Evolutionary conservation across 495 filamentous ascomycete species (phyloP).

Genomic region (Gamarada debralockiae): DNA sequence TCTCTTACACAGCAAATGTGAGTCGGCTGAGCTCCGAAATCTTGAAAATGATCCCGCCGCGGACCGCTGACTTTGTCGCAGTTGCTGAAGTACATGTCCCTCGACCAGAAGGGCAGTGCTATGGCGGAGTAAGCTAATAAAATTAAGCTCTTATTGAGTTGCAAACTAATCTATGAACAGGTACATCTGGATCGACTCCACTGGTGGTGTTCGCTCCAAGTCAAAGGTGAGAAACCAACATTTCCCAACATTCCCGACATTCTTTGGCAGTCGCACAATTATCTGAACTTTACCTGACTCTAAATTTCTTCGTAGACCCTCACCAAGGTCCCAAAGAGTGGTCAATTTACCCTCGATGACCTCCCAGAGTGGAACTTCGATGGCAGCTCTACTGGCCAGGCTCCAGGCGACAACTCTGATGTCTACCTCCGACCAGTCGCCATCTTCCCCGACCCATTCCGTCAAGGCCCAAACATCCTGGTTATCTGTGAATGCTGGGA

Average conservation of each 20-base stretch:
- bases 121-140: slow-evolving; percentile 72
- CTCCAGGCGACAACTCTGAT: slow-evolving; percentile 94
- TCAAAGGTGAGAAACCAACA: slow-evolving; percentile 69
- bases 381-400: slow-evolving; percentile 91
- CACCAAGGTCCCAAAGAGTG: slow-evolving; percentile 50
- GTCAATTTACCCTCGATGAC: slow-evolving; percentile 58
- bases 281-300: not conserved
- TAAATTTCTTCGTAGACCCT: slow-evolving; percentile 60
- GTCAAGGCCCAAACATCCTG: slow-evolving; percentile 75
- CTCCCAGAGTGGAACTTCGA: slow-evolving; percentile 99
- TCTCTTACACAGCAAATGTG: slow-evolving; percentile 71
- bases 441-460: slow-evolving; percentile 92
- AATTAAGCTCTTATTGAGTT: not conserved
- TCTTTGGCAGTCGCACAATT: no score
- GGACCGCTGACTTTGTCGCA: slow-evolving; percentile 32
- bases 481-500: slow-evolving; percentile 97
- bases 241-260: slow-evolving; percentile 6
- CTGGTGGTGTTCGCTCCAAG: slow-evolving; percentile 78
- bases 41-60: not conserved
- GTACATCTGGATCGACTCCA: slow-evolving; percentile 94
- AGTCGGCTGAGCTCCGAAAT: no score
- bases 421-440: slow-evolving; percentile 93
- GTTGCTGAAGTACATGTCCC: slow-evolving; percentile 87
- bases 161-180: slow-evolving; percentile 6
- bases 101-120: slow-evolving; percentile 80